phyloP scores from a whole-genome alignment of 78 protist species.

The Dictyostelium capitatum region DNA sequence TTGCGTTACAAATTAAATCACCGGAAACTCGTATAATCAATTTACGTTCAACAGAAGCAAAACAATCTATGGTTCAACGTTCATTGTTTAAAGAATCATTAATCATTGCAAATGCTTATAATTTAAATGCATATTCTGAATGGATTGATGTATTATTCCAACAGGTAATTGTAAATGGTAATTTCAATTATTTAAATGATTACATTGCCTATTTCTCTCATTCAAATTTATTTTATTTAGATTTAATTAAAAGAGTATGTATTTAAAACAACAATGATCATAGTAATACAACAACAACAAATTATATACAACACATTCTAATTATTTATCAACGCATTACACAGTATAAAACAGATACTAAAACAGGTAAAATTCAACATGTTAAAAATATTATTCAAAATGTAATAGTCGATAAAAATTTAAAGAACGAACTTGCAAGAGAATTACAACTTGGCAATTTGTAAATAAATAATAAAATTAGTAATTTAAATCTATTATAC shows the following conservation, averaged over 20 bases:
- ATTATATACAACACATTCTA: neutral
- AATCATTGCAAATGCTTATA: constrained; percentile 79
- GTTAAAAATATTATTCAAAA: constrained; percentile 36
- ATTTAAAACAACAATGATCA: neutral
- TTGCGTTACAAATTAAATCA: constrained; percentile 59
- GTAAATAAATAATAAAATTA: too few relatives aligned
- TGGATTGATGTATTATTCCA: constrained; percentile 71
- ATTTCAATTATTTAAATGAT: constrained; percentile 38
- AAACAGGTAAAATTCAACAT: constrained; percentile 35
- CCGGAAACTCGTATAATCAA: constrained; percentile 44
- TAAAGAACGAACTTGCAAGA: constrained; percentile 40
- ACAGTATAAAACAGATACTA: constrained; percentile 40
- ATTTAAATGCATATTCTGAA: constrained; percentile 60
- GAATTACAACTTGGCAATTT: constrained; percentile 29
- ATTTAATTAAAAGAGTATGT: constrained; percentile 52
- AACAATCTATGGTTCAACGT: neutral
- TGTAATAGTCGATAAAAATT: constrained; percentile 34
- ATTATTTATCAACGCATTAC: too few relatives aligned
- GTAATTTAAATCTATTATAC: too few relatives aligned
- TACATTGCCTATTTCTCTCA: constrained; percentile 48
- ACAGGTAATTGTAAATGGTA: constrained; percentile 58
- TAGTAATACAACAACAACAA: neutral
- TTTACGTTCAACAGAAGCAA: constrained; percentile 35
- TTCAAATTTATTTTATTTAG: constrained; percentile 11
- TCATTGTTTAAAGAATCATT: constrained; percentile 54